phyloP scores from a whole-genome alignment of 805 yeast genomes.

The Priceomyces melissophilus region DNA sequence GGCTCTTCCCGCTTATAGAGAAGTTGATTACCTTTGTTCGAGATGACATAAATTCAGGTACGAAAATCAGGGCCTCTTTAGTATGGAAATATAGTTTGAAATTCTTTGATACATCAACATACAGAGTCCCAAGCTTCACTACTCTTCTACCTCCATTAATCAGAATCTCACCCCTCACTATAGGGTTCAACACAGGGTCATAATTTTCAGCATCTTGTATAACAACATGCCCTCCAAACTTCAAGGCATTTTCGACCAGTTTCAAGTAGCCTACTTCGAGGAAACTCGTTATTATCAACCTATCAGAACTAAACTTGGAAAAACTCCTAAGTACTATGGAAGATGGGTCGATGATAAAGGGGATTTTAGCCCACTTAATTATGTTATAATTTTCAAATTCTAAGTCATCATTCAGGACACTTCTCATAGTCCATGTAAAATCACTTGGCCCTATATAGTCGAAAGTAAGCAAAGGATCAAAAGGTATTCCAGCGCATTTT shows the following conservation, averaged over 20 bases:
- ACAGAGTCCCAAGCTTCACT: constrained; percentile 57
- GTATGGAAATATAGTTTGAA: constrained; percentile 64
- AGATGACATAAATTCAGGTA: constrained; percentile 57
- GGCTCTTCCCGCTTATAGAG: constrained; percentile 63
- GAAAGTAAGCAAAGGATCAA: constrained; percentile 33
- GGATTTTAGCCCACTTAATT: constrained; percentile 38
- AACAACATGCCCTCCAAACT: constrained; percentile 77
- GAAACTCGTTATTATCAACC: constrained; percentile 62
- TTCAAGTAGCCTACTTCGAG: constrained; percentile 62
- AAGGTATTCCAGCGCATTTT: constrained; percentile 30
- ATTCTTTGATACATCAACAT: constrained; percentile 62
- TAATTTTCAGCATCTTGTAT: constrained; percentile 77
- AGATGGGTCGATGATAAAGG: constrained; percentile 74
- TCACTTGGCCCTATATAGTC: constrained; percentile 38
- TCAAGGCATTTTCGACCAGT: constrained; percentile 71
- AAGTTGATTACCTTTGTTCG: constrained; percentile 67
- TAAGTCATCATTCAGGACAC: constrained; percentile 54
- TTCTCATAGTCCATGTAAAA: constrained; percentile 50
- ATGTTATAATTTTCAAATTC: constrained; percentile 63
- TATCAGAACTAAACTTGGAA: constrained; percentile 24
- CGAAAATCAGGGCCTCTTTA: constrained; percentile 44
- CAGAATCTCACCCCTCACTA: constrained; percentile 59
- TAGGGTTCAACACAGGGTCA: constrained; percentile 68
- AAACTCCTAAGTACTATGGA: constrained; percentile 44
- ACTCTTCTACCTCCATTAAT: constrained; percentile 68